phyloP scores from a whole-genome alignment of 2,329 filamentous ascomycete genomes.

The Xylariaceae sp. region DNA sequence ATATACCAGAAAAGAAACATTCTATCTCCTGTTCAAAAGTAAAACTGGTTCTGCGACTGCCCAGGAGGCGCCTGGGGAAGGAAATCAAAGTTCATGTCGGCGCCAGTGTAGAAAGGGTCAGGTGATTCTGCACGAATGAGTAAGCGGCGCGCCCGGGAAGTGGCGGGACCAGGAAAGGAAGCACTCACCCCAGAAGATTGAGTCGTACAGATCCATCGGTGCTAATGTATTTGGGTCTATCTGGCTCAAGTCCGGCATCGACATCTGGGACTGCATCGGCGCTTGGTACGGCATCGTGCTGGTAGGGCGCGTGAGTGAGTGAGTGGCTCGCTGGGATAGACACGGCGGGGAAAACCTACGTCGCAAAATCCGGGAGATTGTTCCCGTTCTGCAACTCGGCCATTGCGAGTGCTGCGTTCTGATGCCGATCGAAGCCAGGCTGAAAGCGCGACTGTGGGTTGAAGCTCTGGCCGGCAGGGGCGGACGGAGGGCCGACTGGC shows the following conservation, averaged over 20 bases:
- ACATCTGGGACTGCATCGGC: slow-evolving; percentile 25
- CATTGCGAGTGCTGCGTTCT: slow-evolving; percentile 58
- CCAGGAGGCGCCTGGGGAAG: slow-evolving; percentile 51
- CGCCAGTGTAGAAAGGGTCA: slow-evolving; percentile 49
- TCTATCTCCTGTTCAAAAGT: slow-evolving; percentile 44
- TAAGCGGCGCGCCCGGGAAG: slow-evolving; percentile 6
- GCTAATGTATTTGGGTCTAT: slow-evolving; percentile 53
- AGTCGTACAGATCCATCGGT: slow-evolving; percentile 61
- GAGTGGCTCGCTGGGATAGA: neutral
- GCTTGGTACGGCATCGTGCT: slow-evolving; percentile 17
- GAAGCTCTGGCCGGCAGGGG: slow-evolving; percentile 21
- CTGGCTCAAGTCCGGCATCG: slow-evolving; percentile 37
- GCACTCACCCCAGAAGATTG: slow-evolving; percentile 59
- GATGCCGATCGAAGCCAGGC: slow-evolving; percentile 41
- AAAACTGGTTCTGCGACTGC: slow-evolving; percentile 48
- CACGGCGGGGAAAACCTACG: slow-evolving; percentile 20
- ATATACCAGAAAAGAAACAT: too few relatives aligned
- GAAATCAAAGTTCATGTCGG: slow-evolving; percentile 56
- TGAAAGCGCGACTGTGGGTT: slow-evolving; percentile 19
- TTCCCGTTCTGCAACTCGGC: slow-evolving; percentile 56
- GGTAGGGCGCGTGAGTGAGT: neutral
- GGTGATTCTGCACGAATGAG: slow-evolving; percentile 40
- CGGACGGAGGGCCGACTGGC: slow-evolving; percentile 38
- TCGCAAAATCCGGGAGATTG: slow-evolving; percentile 37
- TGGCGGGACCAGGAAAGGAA: too few relatives aligned